Evolutionary conservation across 1,284 basidiomycete species (phyloP).

Genomic region (Trametes versicolor): DNA sequence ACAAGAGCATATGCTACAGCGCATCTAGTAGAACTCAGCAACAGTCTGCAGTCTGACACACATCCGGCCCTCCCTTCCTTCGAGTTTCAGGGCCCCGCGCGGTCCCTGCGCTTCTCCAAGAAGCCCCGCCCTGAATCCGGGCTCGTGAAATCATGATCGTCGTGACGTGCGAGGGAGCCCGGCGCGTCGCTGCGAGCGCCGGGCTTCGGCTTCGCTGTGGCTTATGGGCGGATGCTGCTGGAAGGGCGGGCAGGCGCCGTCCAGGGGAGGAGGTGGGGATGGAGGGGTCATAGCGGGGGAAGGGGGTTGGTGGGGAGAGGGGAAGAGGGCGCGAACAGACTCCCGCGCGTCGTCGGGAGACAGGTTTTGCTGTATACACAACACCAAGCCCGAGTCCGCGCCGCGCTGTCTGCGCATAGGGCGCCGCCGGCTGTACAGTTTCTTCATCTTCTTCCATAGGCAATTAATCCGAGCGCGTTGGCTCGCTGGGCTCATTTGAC

Average conservation of each 20-base stretch:
- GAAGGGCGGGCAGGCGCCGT: too few relatives aligned
- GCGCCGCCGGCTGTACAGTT: background rate
- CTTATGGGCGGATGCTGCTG: background rate
- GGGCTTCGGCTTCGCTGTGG: slow-evolving; percentile 1
- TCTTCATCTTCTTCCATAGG: background rate
- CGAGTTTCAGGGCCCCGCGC: background rate
- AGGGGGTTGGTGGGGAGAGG: background rate
- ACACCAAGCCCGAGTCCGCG: background rate
- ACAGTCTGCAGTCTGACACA: background rate
- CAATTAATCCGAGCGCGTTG: background rate
- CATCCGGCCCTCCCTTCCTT: background rate
- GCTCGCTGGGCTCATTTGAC: slow-evolving; percentile 33
- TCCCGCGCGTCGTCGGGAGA: background rate
- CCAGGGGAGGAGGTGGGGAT: background rate
- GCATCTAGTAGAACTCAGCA: slow-evolving; percentile 1
- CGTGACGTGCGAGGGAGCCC: background rate
- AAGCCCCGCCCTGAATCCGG: background rate
- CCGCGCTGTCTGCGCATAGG: background rate
- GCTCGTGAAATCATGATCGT: slow-evolving; percentile 4
- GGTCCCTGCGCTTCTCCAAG: background rate
- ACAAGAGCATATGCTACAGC: slow-evolving; percentile 12
- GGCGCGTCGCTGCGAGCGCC: background rate
- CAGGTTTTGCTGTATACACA: slow-evolving; percentile 1
- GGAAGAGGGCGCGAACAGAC: background rate
- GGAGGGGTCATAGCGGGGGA: background rate